phyloP scores from a whole-genome alignment of 83 land plant species.

The Picea engelmannii region DNA sequence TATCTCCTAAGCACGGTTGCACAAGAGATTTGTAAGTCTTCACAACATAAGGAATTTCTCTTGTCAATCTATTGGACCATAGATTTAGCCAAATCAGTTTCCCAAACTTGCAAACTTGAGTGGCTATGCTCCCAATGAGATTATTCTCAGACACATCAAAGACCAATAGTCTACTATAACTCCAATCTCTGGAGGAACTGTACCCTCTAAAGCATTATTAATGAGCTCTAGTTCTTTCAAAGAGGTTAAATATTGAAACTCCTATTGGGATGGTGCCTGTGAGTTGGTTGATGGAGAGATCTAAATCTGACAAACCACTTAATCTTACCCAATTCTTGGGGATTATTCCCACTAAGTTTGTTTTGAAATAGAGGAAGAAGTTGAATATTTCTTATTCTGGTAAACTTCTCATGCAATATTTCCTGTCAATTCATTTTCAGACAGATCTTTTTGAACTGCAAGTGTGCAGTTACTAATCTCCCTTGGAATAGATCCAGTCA shows the following conservation, averaged over 20 bases:
- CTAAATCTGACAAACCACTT: conserved; percentile 43
- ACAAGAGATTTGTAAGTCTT: conserved; percentile 40
- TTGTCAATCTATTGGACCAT: conserved; percentile 40
- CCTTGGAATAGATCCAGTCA: conserved; percentile 60
- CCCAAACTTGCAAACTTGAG: conserved; percentile 37
- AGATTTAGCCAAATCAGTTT: conserved; percentile 46
- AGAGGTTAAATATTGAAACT: conserved; percentile 36
- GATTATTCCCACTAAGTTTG: conserved; percentile 45
- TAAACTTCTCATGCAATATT: conserved; percentile 41
- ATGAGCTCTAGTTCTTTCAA: conserved; percentile 39
- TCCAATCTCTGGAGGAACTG: conserved; percentile 51
- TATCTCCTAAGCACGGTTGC: conserved; percentile 40
- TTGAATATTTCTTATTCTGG: conserved; percentile 24
- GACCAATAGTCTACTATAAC: conserved; percentile 39
- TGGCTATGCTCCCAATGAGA: conserved; percentile 50
- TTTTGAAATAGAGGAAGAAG: conserved; percentile 49
- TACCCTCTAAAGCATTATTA: conserved; percentile 42
- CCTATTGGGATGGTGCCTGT: conserved; percentile 49
- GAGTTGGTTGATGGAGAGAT: conserved; percentile 54
- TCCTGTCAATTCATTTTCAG: conserved; percentile 48
- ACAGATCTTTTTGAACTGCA: conserved; percentile 42
- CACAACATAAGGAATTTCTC: conserved; percentile 46
- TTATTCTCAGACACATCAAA: conserved; percentile 52
- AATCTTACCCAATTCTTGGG: conserved; percentile 36
- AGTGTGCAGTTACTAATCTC: conserved; percentile 50